Percentiles rank a stretch among this genome's conserved stretches.
Conservation (phyloP, 139 green algal species). For the Coelastrella sp. region DNA sequence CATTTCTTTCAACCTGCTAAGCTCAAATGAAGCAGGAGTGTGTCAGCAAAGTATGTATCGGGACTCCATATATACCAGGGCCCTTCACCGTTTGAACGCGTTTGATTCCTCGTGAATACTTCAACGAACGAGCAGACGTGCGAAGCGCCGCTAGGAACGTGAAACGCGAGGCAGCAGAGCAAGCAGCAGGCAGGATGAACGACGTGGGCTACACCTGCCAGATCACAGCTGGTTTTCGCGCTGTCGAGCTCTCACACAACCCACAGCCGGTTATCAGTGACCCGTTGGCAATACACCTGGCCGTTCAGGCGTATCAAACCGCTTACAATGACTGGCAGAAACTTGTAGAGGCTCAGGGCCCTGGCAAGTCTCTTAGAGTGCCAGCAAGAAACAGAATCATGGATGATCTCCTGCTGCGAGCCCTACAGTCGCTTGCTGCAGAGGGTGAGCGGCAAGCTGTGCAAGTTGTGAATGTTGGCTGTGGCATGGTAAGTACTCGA, state of each 20-base stretch:
- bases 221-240: slow-evolving; percentile 45
- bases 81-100: no score
- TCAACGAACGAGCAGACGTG: no score
- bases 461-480: slow-evolving; percentile 62
- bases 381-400: slow-evolving; percentile 58
- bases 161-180: no score
- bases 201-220: slow-evolving; percentile 40
- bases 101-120: no score
- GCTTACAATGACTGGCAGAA: slow-evolving; percentile 23
- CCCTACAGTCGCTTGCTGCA: slow-evolving; percentile 14
- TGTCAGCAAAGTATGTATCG: no score
- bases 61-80: no score
- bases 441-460: not conserved
- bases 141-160: no score
- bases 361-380: slow-evolving; percentile 58
- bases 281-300: slow-evolving; percentile 44
- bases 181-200: slow-evolving; percentile 5
- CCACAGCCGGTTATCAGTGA: slow-evolving; percentile 32
- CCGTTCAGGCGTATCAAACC: slow-evolving; percentile 21
- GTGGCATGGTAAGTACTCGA: slow-evolving; percentile 54
- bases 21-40: no score
- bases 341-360: slow-evolving; percentile 42
- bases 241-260: slow-evolving; percentile 30
- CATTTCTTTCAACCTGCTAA: no score
- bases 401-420: slow-evolving; percentile 50